These are phyloP conservation scores for Neonectria faginata DNA, from an alignment of 2,329 filamentous ascomycete species.

Conservation along the genomic window DNA sequence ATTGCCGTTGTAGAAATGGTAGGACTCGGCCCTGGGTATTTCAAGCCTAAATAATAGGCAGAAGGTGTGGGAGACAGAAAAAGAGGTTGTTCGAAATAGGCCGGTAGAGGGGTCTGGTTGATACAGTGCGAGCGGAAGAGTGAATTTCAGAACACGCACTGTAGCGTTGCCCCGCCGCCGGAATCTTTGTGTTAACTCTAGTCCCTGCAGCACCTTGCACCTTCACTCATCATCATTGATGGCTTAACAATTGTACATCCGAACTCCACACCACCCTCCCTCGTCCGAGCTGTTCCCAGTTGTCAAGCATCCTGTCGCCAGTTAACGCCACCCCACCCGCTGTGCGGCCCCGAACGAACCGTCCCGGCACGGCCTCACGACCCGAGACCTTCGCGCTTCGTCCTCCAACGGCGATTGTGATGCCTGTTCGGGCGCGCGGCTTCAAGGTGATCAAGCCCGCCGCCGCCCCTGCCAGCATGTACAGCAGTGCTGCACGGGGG, in stretches of 20 bases:
- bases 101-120: neutral
- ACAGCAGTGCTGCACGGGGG: neutral
- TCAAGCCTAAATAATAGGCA: neutral
- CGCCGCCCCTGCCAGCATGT: constrained; percentile 29
- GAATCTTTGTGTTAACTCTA: neutral
- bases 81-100: neutral
- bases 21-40: neutral
- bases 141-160: neutral
- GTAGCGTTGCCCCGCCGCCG: neutral
- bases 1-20: neutral
- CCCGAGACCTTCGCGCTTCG: neutral
- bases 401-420: constrained; percentile 1
- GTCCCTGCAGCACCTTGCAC: neutral
- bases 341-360: neutral
- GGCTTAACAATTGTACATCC: neutral
- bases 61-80: neutral
- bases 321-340: constrained; percentile 9
- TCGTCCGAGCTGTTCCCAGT: constrained; percentile 34
- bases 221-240: neutral
- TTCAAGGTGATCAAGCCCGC: constrained; percentile 59
- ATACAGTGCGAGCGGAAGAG: neutral
- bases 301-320: constrained; percentile 16
- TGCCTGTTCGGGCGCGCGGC: constrained; percentile 52
- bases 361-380: neutral
- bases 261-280: constrained; percentile 34